Evolutionary conservation across 108 stramenopile species (phyloP), one percentile per base, ranked within the genome.

Genomic region (Pseudonitzschia delicatissima): DNA sequence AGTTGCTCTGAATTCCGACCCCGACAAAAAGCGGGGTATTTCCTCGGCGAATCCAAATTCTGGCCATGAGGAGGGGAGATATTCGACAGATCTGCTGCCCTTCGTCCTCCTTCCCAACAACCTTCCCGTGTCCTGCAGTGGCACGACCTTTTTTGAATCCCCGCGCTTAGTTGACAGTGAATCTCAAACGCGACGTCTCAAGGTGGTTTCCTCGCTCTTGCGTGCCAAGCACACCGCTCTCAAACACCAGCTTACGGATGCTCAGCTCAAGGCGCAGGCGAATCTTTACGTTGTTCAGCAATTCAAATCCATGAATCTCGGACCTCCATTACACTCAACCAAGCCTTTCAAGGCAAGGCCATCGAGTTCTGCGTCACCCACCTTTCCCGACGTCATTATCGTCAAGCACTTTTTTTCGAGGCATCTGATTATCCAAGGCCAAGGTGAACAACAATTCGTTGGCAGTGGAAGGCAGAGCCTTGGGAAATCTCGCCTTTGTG

Each of bases 161-260:
- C 94, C 94, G 40, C 90, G 91, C 9, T 61, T 95, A 31, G 87
- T 91, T 8, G 89, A 91, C 61, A 81, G 81, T 57, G 91, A 89
- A 68, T 87, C 90, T 9, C 83, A 87, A 68, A 87, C 84, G 12
- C 91, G 94, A 1, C 84, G 90, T 45, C 70, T 95, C 42, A 82
- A 65, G 53, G 86, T 95, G 8, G 84, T 87, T 6, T 80, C 91
- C 6, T 77, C 91, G 27, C 69, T 95, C 51, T 62, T 92, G 57
- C 81, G 89, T 26, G 83, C 87, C 3, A 79, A 81, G 28, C 87
- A 91, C 59, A 63, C 82, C 18, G 62, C 79, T 23, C 74, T 94
- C 34, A 90, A 88, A 65, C 75, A 87, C 52, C 76, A 86, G 66
- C 74, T 94, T 37, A 90, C 86, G 17, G 87, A 83, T 15, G 88